phyloP scores from a whole-genome alignment of 2,329 filamentous ascomycete species.

The Aspergillus melleus region DNA sequence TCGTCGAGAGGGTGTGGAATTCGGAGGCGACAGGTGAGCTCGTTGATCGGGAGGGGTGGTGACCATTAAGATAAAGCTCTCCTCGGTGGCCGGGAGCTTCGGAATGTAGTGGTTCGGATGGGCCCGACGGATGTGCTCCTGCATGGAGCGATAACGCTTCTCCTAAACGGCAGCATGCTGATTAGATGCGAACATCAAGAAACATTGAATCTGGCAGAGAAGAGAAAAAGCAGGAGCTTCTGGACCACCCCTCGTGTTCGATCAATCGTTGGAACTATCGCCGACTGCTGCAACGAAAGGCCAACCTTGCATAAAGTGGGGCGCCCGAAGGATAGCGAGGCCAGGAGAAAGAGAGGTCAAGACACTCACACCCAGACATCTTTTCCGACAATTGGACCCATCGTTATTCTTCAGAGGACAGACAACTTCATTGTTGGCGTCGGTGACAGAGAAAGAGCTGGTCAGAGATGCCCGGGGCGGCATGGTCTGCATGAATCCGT shows the following conservation, averaged over 20 bases:
- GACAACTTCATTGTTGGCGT: conserved; percentile 93
- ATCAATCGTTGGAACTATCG: conserved; percentile 3
- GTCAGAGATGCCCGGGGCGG: conserved; percentile 84
- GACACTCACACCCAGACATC: conserved; percentile 91
- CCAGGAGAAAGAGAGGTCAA: conserved; percentile 2
- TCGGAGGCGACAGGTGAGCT: conserved; percentile 53
- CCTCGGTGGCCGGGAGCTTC: conserved; percentile 95
- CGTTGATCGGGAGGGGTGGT: conserved; percentile 79
- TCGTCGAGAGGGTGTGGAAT: conserved; percentile 34
- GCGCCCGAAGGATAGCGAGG: conserved; percentile 5
- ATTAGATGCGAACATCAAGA: conserved; percentile 6
- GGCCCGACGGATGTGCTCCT: conserved; percentile 96
- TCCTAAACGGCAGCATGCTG: conserved; percentile 58
- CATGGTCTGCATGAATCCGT: conserved; percentile 63
- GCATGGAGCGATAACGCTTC: conserved; percentile 97
- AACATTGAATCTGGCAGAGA: background rate
- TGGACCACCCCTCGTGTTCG: background rate
- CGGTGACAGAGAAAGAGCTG: conserved; percentile 86
- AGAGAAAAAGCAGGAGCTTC: background rate
- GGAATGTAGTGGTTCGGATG: conserved; percentile 97
- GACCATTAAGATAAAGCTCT: conserved; percentile 97
- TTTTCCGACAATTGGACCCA: conserved; percentile 93
- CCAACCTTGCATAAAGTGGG: conserved; percentile 10
- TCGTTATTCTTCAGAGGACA: conserved; percentile 95
- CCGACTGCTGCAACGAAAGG: conserved; percentile 4